These are phyloP conservation scores for Ustanciosporium gigantosporum DNA, from an alignment of 1,284 basidiomycete genomes.

Conservation along the genomic window DNA sequence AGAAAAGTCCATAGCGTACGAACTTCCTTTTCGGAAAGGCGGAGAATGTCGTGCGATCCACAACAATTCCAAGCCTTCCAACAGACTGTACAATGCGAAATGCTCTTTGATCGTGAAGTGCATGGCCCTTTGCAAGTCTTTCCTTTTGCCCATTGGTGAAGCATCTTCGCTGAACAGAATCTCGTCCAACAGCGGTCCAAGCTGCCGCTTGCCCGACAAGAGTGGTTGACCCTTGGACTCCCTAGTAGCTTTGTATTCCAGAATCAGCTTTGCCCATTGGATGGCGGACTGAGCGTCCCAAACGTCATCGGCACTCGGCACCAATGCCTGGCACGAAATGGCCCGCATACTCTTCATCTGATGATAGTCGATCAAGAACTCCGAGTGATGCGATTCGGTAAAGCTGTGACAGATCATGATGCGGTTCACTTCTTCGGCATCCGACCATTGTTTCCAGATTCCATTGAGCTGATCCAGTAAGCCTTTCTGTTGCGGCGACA, in stretches of 20 bases:
- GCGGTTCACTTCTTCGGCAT: constrained; percentile 37
- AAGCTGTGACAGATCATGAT: constrained; percentile 29
- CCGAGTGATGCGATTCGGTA: constrained; percentile 35
- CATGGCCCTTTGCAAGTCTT: constrained; percentile 3
- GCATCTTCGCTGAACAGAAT: constrained; percentile 11
- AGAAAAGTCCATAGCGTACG: constrained; percentile 27
- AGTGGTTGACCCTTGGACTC: constrained; percentile 9
- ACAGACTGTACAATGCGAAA: constrained; percentile 20
- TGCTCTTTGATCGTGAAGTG: constrained; percentile 32
- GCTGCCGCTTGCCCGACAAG: constrained; percentile 18
- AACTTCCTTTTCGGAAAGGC: constrained; percentile 17
- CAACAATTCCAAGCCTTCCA: constrained; percentile 31
- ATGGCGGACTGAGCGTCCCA: constrained; percentile 36
- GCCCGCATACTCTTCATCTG: constrained; percentile 25
- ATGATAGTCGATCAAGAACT: constrained; percentile 15
- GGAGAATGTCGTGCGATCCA: constrained; percentile 26
- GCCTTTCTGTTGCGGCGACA: constrained; percentile 19
- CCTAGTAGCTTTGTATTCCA: constrained; percentile 24
- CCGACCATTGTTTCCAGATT: constrained; percentile 37
- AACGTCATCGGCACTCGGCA: constrained; percentile 26
- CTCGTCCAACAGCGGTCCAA: constrained; percentile 26
- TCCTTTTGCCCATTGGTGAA: background rate
- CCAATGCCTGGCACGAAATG: constrained; percentile 24
- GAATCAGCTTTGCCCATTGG: constrained; percentile 29
- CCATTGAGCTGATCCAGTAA: constrained; percentile 21